Evolutionary conservation across 2,329 filamentous ascomycete genomes (phyloP).

Genomic region (Diplocarpon mali): DNA sequence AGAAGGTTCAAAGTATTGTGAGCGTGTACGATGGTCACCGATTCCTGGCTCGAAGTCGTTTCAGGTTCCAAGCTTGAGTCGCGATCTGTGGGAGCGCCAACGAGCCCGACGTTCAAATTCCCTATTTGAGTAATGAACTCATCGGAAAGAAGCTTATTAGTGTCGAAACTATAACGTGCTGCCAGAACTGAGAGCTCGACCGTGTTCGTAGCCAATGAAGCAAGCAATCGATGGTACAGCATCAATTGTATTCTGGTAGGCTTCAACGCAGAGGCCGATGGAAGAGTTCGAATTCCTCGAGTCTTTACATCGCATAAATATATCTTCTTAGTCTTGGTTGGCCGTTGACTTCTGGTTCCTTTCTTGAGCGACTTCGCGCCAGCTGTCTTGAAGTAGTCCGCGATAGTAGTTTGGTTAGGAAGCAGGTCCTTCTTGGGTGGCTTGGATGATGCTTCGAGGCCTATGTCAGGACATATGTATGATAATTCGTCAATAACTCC

Average conservation of each 20-base stretch:
- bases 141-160: slow-evolving; percentile 61
- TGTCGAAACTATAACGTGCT: slow-evolving; percentile 57
- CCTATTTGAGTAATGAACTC: slow-evolving; percentile 67
- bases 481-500: slow-evolving; percentile 84
- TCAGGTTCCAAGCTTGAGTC: slow-evolving; percentile 18
- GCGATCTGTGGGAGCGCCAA: slow-evolving; percentile 32
- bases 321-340: slow-evolving; percentile 29
- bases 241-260: slow-evolving; percentile 81
- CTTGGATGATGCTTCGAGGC: slow-evolving; percentile 40
- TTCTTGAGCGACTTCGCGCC: slow-evolving; percentile 13
- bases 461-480: slow-evolving; percentile 61
- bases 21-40: slow-evolving; percentile 34
- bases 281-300: slow-evolving; percentile 51
- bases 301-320: slow-evolving; percentile 91
- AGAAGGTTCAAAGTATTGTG: slow-evolving; percentile 49
- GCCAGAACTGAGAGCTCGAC: slow-evolving; percentile 62
- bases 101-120: slow-evolving; percentile 55
- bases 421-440: slow-evolving; percentile 27
- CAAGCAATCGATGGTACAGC: slow-evolving; percentile 79
- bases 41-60: slow-evolving; percentile 21
- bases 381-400: slow-evolving; percentile 21
- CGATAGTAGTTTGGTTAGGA: slow-evolving; percentile 22
- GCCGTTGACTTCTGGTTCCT: slow-evolving; percentile 8
- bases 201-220: slow-evolving; percentile 57
- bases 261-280: slow-evolving; percentile 49